Percentiles rank a stretch among this genome's conserved stretches.
Evolutionary conservation across 176 grass and related monocot species (phyloP).

Genomic region (Zea luxurians): DNA sequence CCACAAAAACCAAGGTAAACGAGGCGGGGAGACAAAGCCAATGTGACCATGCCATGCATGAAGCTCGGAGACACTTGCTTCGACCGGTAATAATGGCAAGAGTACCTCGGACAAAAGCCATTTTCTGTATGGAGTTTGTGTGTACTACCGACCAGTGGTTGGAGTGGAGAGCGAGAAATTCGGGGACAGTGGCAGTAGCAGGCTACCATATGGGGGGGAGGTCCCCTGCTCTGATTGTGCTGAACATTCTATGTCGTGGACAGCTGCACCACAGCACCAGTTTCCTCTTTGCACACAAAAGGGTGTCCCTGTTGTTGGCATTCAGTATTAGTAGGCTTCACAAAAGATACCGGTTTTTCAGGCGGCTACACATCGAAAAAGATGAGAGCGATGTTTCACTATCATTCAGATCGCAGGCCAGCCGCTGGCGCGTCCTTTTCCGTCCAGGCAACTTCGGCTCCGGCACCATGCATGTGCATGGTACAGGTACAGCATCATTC

Average conservation of each 20-base stretch:
- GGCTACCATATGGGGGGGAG: neutral
- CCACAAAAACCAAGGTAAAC: too few relatives aligned
- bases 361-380: neutral
- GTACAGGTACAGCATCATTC: too few relatives aligned
- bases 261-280: neutral
- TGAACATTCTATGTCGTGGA: neutral
- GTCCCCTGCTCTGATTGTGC: neutral
- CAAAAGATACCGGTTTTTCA: neutral
- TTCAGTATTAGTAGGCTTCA: neutral
- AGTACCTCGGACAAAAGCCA: too few relatives aligned
- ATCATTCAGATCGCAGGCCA: neutral
- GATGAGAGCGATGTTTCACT: neutral
- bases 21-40: too few relatives aligned
- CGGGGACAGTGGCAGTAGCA: too few relatives aligned
- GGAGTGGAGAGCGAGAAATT: too few relatives aligned
- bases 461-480: too few relatives aligned
- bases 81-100: too few relatives aligned
- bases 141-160: neutral
- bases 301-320: neutral
- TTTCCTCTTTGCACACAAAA: neutral
- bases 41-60: too few relatives aligned
- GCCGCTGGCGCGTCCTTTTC: slow-evolving; percentile 30
- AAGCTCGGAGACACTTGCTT: slow-evolving; percentile 18
- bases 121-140: neutral
- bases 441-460: neutral